Evolutionary conservation across 768 basidiomycete genomes (phyloP), one percentile per base, ranked within the genome.

Genomic region (Calocera viscosa): DNA sequence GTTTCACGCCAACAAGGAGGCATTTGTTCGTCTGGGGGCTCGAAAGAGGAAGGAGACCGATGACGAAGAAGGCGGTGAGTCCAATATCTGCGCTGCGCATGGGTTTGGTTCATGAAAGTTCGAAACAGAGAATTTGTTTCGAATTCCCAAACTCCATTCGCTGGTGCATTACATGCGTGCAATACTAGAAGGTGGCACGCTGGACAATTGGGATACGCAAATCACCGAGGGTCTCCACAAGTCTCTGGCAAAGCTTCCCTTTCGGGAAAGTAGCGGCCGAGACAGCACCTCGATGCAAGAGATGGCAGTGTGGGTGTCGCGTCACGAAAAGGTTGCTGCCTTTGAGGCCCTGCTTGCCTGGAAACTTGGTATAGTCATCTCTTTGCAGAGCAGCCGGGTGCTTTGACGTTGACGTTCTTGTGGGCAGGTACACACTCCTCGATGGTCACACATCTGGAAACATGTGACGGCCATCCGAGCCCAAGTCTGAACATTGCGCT

Each of bases 91-190:
- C 53, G n/a, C n/a, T n/a, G n/a, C n/a, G n/a, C n/a, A n/a, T n/a
- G n/a, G n/a, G n/a, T n/a, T n/a, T n/a, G n/a, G n/a, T n/a, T 17
- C 7, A 47, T 19, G 19, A 14, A 32, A 11, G 2, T 19, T 60
- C 53, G 2, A 2, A 28, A 1, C 24, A 30, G 66, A 64, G 64
- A 73, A 10, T 3, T 66, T 75, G 47, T 80, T 80, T 70, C 78
- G 80, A 49, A 71, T 82, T n/a, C 79, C 79, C 0, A 82, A 82
- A 67, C 68, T 82, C 0, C 80, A 81, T 67, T 73, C 69, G 16
- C 67, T 75, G 1, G 41, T 32, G 0, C 81, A 82, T 67, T 81
- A 79, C 68, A 16, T 67, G 1, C 10, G 66, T 0, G 35, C 65
- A 7, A 80, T 81, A 68, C 60, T 70, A 33, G 53, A 66, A 2